A percentile compares a stretch with the other conserved stretches of the same genome.
phyloP scores from a whole-genome alignment of 176 grass and related monocot genomes.

The Oryza brachyantha region DNA sequence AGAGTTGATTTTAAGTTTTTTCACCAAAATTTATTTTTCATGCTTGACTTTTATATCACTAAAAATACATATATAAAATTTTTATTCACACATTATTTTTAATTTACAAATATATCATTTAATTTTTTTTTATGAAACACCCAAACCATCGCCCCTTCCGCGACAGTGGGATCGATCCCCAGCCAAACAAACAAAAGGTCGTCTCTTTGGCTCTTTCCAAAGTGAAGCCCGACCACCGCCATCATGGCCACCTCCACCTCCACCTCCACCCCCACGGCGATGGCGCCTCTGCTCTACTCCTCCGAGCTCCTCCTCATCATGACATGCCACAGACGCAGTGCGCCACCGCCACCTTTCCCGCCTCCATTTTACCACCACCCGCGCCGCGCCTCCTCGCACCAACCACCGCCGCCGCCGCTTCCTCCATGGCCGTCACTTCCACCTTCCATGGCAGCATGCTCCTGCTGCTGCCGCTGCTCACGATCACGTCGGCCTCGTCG shows the following conservation, averaged over 20 bases:
- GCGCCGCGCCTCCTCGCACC: constrained; percentile 6
- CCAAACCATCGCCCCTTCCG: too few species aligned
- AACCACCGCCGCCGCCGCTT: constrained; percentile 12
- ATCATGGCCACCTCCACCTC: constrained; percentile 35
- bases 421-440: constrained; percentile 13
- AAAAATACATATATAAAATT: too few species aligned
- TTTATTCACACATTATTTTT: too few species aligned
- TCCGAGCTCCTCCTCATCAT: constrained; percentile 49
- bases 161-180: neutral
- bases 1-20: too few species aligned
- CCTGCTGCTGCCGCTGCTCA: constrained; percentile 27
- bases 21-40: too few species aligned
- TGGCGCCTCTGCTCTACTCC: constrained; percentile 14
- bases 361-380: constrained; percentile 43
- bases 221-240: constrained; percentile 31
- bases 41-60: too few species aligned
- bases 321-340: constrained; percentile 42
- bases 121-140: too few species aligned
- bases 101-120: too few species aligned
- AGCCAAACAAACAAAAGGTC: neutral
- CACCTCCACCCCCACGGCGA: neutral
- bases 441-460: constrained; percentile 28
- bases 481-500: constrained; percentile 46
- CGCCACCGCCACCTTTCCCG: constrained; percentile 39
- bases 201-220: neutral